These are phyloP conservation scores for Aspergillus fumigatiaffinis DNA, from an alignment of 2,329 filamentous ascomycete genomes.

Conservation along the genomic window DNA sequence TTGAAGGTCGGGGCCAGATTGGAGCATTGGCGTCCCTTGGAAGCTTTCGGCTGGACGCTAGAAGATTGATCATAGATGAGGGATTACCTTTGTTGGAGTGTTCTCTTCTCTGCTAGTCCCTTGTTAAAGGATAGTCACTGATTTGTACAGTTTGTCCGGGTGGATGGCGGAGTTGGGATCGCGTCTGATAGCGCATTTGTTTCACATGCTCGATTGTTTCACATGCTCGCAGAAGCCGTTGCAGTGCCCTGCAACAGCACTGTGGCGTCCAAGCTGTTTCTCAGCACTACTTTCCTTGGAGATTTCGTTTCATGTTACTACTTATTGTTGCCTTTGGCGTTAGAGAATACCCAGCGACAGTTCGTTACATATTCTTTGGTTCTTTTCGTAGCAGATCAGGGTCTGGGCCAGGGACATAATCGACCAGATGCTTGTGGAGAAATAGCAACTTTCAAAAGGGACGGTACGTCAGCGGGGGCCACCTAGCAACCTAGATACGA, in stretches of 20 bases:
- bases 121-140: not conserved
- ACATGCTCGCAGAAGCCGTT: conserved; percentile 7
- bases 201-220: conserved; percentile 10
- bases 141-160: conserved; percentile 8
- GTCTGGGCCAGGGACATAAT: too few species aligned
- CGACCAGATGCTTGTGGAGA: not conserved
- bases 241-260: conserved; percentile 12
- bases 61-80: conserved; percentile 16
- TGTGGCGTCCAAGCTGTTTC: conserved; percentile 36
- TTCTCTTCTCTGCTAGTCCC: not conserved
- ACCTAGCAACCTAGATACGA: not conserved
- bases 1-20: conserved; percentile 5
- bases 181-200: conserved; percentile 10
- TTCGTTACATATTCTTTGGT: not conserved
- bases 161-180: conserved; percentile 11
- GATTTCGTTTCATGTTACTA: conserved; percentile 20
- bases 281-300: conserved; percentile 25
- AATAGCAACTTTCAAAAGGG: not conserved
- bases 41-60: conserved; percentile 6
- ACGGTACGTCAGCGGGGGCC: not conserved
- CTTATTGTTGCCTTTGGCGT: conserved; percentile 23
- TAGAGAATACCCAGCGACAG: conserved; percentile 33
- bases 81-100: not conserved
- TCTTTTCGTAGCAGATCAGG: not conserved
- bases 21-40: conserved; percentile 2